Percentiles rank a stretch among this genome's conserved stretches.
These are phyloP conservation scores for Curvularia spicifera DNA, from an alignment of 2,329 filamentous ascomycete genomes.

Conservation along the genomic window DNA sequence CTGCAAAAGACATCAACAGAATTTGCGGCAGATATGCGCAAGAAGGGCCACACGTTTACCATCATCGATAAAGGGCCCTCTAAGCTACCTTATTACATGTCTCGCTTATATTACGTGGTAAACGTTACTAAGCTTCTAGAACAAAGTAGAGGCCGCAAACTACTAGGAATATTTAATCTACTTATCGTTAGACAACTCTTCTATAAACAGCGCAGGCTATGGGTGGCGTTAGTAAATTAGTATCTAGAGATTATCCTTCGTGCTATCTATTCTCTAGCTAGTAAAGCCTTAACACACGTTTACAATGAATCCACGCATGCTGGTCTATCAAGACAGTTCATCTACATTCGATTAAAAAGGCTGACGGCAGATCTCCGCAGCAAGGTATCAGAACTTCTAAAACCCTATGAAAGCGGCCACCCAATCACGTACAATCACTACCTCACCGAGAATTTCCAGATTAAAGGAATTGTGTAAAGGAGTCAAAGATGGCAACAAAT, in stretches of 20 bases:
- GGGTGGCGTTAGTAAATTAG: neutral
- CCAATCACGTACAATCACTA: conserved; percentile 47
- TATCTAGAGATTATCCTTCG: neutral
- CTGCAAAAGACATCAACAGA: conserved; percentile 24
- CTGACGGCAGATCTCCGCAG: neutral
- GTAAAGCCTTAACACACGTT: neutral
- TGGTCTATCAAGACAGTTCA: neutral
- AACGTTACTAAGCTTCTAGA: conserved; percentile 11
- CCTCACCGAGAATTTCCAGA: conserved; percentile 47
- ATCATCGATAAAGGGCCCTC: conserved; percentile 19
- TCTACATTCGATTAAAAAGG: neutral
- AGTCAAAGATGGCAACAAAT: too few species aligned
- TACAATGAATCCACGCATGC: neutral
- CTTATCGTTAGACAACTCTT: conserved; percentile 15
- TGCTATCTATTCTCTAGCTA: too few species aligned
- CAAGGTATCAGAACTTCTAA: neutral
- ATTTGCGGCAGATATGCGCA: conserved; percentile 8
- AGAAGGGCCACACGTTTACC: conserved; percentile 20
- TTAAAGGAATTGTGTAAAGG: too few species aligned
- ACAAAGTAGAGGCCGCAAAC: conserved; percentile 27
- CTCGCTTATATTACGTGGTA: neutral
- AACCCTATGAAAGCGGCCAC: neutral
- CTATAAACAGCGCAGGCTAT: neutral
- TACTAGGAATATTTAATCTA: conserved; percentile 31
- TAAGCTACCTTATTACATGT: too few species aligned